These are phyloP conservation scores for Wickerhamiella bombiphila DNA, from an alignment of 805 yeast species.

Conservation along the genomic window DNA sequence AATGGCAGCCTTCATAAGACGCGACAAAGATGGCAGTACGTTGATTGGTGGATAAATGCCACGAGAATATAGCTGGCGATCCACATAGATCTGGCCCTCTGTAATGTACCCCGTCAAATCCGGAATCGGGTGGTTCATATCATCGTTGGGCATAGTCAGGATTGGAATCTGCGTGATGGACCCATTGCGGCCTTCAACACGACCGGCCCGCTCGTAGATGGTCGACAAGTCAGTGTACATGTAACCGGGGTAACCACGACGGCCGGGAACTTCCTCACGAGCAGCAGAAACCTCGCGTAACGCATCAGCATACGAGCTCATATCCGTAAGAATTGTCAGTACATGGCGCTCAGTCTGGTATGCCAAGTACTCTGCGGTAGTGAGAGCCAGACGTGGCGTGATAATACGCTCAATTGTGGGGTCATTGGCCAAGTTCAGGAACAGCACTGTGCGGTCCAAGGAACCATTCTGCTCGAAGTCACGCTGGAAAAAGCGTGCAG, in stretches of 20 bases:
- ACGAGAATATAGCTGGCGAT: slow-evolving; percentile 89
- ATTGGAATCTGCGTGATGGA: slow-evolving; percentile 98
- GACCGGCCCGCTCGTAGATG: slow-evolving; percentile 98
- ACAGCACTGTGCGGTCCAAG: slow-evolving; percentile 90
- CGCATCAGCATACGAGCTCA: slow-evolving; percentile 99
- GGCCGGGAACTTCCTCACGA: slow-evolving; percentile 99
- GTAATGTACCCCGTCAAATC: slow-evolving; percentile 99
- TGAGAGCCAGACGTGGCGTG: slow-evolving; percentile 96
- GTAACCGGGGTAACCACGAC: slow-evolving; percentile 99
- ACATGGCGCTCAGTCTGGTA: slow-evolving; percentile 99
- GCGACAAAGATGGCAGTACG: slow-evolving; percentile 91
- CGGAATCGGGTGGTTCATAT: slow-evolving; percentile 98
- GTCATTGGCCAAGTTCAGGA: slow-evolving; percentile 95
- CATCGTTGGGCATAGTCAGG: slow-evolving; percentile 99
- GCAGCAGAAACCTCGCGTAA: slow-evolving; percentile 99
- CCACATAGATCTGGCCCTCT: slow-evolving; percentile 96
- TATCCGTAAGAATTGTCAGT: slow-evolving; percentile 92
- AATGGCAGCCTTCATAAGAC: slow-evolving; percentile 98
- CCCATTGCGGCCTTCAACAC: slow-evolving; percentile 99
- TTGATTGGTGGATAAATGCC: slow-evolving; percentile 99
- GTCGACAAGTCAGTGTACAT: slow-evolving; percentile 99
- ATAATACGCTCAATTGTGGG: slow-evolving; percentile 99
- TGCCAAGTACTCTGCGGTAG: slow-evolving; percentile 97
- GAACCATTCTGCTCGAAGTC: slow-evolving; percentile 99
- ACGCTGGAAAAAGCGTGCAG: slow-evolving; percentile 96